phyloP scores from a whole-genome alignment of 257 asterid species.

The Rehmannia glutinosa region DNA sequence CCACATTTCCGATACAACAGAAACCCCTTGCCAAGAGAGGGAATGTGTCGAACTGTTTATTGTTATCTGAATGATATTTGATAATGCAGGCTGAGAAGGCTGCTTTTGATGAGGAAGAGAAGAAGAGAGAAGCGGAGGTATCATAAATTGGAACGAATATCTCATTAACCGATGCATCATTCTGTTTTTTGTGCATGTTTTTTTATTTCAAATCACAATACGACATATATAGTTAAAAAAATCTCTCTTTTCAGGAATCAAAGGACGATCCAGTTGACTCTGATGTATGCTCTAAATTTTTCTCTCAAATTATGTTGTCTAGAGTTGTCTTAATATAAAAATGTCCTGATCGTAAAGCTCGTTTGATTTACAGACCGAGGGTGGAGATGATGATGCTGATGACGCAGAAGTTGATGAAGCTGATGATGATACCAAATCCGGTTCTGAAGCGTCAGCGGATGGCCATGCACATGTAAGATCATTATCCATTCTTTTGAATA shows the following conservation, averaged over 20 bases:
- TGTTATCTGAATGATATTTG: background rate
- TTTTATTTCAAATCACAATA: background rate
- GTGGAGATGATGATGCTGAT: conserved; percentile 43
- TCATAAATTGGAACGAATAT: background rate
- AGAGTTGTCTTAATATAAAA: background rate
- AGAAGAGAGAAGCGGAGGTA: conserved; percentile 94
- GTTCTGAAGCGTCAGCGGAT: conserved; percentile 24
- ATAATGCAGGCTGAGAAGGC: conserved; percentile 81
- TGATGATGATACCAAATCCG: conserved; percentile 37
- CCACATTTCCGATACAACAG: background rate
- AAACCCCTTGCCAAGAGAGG: background rate
- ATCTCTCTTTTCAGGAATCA: conserved; percentile 18
- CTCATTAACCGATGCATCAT: background rate
- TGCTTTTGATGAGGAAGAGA: conserved; percentile 90
- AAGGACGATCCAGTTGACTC: conserved; percentile 51
- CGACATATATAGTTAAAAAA: background rate
- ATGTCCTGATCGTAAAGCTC: background rate
- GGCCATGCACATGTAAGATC: conserved; percentile 50
- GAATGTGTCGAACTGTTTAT: background rate
- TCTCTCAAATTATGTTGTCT: background rate
- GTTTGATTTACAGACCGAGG: conserved; percentile 81
- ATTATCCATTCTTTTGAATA: background rate
- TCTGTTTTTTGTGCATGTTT: background rate
- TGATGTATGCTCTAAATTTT: conserved; percentile 24
- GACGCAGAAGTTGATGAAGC: conserved; percentile 21